These are phyloP conservation scores for Hypseocharis bilobata DNA, from an alignment of 441 rosid species.

Conservation along the genomic window DNA sequence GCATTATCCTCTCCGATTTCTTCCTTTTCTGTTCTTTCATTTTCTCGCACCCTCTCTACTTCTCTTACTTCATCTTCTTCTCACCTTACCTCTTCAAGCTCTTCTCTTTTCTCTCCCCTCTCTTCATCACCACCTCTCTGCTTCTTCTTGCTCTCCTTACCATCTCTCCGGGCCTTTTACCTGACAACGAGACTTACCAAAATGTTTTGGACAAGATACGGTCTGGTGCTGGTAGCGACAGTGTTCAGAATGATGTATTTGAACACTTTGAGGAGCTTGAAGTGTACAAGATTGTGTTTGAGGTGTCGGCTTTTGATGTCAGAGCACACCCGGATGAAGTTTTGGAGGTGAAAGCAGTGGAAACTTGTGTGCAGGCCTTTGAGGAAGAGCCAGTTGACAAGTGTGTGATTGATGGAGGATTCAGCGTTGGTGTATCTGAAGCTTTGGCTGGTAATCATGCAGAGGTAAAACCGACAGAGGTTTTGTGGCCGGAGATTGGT, in stretches of 20 bases:
- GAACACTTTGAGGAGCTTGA: slow-evolving; percentile 39
- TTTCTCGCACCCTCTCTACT: slow-evolving; percentile 54
- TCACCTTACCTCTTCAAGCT: slow-evolving; percentile 58
- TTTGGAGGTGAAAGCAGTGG: slow-evolving; percentile 14
- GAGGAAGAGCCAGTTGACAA: slow-evolving; percentile 21
- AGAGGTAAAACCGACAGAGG: slow-evolving; percentile 20
- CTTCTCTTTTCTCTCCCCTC: slow-evolving; percentile 64
- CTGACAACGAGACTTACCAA: slow-evolving; percentile 24
- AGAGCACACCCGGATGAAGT: slow-evolving; percentile 23
- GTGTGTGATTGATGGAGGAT: slow-evolving; percentile 25
- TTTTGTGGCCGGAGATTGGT: slow-evolving; percentile 13
- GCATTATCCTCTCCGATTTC: slow-evolving; percentile 41
- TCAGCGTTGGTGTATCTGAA: slow-evolving; percentile 16
- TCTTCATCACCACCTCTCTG: slow-evolving; percentile 59
- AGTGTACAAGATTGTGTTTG: slow-evolving; percentile 57
- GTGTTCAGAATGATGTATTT: slow-evolving; percentile 19
- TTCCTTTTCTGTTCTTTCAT: slow-evolving; percentile 44
- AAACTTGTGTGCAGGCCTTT: slow-evolving; percentile 4
- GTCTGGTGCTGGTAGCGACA: slow-evolving; percentile 8
- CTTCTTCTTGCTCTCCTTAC: slow-evolving; percentile 48
- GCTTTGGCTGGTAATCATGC: slow-evolving; percentile 1
- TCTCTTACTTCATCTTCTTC: slow-evolving; percentile 52
- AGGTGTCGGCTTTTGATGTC: slow-evolving; percentile 27
- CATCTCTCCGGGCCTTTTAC: slow-evolving; percentile 28
- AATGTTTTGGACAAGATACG: slow-evolving; percentile 34